Percentiles rank a stretch among this genome's conserved stretches.
Conservation (phyloP, 805 yeast species). For the Saccharomycopsis sp. region DNA sequence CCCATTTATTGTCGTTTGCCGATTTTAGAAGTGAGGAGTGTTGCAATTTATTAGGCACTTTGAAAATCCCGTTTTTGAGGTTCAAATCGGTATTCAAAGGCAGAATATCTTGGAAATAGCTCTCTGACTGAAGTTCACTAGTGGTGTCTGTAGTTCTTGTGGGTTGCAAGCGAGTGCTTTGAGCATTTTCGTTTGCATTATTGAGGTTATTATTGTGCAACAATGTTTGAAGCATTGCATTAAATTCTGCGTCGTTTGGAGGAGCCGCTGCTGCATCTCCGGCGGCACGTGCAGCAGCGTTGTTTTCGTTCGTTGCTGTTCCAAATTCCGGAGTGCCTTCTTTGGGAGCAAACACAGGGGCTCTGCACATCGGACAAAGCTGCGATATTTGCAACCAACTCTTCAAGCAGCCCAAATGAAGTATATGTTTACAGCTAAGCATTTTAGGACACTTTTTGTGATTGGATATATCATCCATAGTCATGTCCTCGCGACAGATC, state of each 20-base stretch:
- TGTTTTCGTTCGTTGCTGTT: not conserved
- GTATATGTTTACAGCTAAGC: constrained; percentile 76
- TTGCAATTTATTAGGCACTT: not conserved
- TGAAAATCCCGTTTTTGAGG: not conserved
- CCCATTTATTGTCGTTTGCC: not conserved
- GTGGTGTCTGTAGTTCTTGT: not conserved
- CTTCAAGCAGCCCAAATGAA: constrained; percentile 84
- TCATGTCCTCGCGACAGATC: constrained; percentile 89
- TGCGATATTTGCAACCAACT: constrained; percentile 91
- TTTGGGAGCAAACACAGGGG: constrained; percentile 46
- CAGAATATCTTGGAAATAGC: not conserved
- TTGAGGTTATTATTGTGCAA: not conserved
- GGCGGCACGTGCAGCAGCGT: not conserved
- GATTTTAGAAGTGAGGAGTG: not conserved
- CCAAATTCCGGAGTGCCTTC: not conserved
- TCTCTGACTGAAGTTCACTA: not conserved
- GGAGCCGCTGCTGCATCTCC: not conserved
- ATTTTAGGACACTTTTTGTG: constrained; percentile 61
- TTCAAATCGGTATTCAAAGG: not conserved
- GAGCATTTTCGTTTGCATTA: not conserved
- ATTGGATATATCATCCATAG: constrained; percentile 32
- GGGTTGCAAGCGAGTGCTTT: not conserved
- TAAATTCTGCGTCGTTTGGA: not conserved
- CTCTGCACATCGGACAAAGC: constrained; percentile 88
- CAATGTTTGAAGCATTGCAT: not conserved